Percentiles rank a stretch among this genome's conserved stretches.
phyloP scores from a whole-genome alignment of 768 basidiomycete species.

The Hirschioporus abietinus region DNA sequence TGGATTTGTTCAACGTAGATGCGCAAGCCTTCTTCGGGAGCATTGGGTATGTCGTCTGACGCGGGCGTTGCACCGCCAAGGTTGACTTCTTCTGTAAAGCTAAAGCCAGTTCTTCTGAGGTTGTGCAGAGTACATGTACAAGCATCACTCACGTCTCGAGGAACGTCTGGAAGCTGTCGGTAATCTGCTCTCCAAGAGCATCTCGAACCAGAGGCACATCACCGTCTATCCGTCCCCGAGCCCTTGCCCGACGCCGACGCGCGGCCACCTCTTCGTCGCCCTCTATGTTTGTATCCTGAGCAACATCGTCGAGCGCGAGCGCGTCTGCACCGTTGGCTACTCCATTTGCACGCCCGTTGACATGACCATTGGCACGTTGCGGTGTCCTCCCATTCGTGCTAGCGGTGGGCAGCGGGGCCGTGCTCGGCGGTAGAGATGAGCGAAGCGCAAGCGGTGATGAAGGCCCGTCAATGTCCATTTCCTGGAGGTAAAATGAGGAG shows the following conservation, averaged over 20 bases:
- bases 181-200: conserved; percentile 92
- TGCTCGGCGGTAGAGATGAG: conserved; percentile 48
- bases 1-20: conserved; percentile 92
- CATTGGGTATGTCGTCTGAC: conserved; percentile 56
- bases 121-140: neutral
- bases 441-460: conserved; percentile 58
- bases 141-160: conserved; percentile 68
- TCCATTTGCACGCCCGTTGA: conserved; percentile 6
- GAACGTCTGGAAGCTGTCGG: conserved; percentile 88
- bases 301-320: conserved; percentile 38
- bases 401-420: conserved; percentile 36
- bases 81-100: conserved; percentile 79
- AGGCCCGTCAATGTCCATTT: conserved; percentile 53
- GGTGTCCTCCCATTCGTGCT: conserved; percentile 31
- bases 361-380: conserved; percentile 47
- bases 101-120: conserved; percentile 23
- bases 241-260: conserved; percentile 42
- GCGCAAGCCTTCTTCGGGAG: conserved; percentile 49
- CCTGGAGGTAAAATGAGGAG: neutral
- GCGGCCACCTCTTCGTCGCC: conserved; percentile 28
- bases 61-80: conserved; percentile 71
- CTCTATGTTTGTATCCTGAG: conserved; percentile 1
- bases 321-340: conserved; percentile 22
- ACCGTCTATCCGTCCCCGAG: conserved; percentile 37
- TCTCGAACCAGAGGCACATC: conserved; percentile 89